A percentile compares a stretch with the other conserved stretches of the same genome.
phyloP scores from a whole-genome alignment of 805 yeast genomes.

The Starmerella vaccinii region DNA sequence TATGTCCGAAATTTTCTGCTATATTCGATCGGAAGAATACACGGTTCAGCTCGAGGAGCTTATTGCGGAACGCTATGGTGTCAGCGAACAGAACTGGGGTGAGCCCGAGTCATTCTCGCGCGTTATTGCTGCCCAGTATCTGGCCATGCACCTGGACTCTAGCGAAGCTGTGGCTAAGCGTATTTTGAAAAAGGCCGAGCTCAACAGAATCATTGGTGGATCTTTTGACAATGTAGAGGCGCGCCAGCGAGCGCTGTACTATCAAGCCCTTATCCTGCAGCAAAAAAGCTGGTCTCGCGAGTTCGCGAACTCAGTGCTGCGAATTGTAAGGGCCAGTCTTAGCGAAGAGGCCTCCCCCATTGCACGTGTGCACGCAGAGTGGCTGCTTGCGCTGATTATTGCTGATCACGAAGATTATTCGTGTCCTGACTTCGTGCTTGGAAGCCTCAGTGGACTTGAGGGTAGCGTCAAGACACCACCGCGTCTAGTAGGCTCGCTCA shows the following conservation, averaged over 20 bases:
- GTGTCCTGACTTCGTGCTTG: conserved; percentile 9
- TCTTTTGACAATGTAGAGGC: conserved; percentile 44
- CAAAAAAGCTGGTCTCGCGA: conserved; percentile 29
- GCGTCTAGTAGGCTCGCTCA: conserved; percentile 49
- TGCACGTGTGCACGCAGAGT: conserved; percentile 65
- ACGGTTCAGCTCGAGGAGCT: conserved; percentile 51
- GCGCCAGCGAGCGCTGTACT: conserved; percentile 53
- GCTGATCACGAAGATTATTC: conserved; percentile 20
- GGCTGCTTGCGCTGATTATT: conserved; percentile 51
- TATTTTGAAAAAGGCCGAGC: conserved; percentile 38
- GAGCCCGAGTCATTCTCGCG: conserved; percentile 31
- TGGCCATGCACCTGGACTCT: conserved; percentile 27
- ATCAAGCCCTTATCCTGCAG: conserved; percentile 41
- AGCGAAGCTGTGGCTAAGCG: conserved; percentile 19
- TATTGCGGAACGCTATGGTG: conserved; percentile 33
- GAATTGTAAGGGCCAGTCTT: conserved; percentile 32
- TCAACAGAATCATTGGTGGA: conserved; percentile 12
- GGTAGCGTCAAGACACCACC: conserved; percentile 32
- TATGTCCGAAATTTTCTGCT: conserved; percentile 38
- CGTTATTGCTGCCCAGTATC: conserved; percentile 19
- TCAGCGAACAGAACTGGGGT: conserved; percentile 37
- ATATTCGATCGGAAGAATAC: conserved; percentile 46
- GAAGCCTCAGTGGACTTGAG: conserved; percentile 13
- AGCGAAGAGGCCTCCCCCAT: conserved; percentile 66
- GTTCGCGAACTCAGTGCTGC: conserved; percentile 27